Base-by-base conservation (phyloP, 305 asterid genomes). In the Fraxinus paxiana region DNA sequence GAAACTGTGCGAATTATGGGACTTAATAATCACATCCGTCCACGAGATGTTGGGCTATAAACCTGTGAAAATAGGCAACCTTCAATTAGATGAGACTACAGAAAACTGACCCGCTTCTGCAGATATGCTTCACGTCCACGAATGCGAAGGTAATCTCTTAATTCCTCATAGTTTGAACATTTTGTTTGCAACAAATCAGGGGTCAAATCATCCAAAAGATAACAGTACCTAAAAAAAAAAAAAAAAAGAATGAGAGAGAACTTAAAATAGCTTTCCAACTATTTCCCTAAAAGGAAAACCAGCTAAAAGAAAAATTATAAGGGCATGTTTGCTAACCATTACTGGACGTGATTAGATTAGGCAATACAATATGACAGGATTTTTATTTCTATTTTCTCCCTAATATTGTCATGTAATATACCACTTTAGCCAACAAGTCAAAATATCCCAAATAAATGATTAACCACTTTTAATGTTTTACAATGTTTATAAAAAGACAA, bases 111-210 rank as follows among this genome's bases (percentile, higher is more conserved):
- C 95, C 96, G 91, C 83, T 92, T 96, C 82, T 89, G 91, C 83
- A 92, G 87, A 86, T 96, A 96, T 34, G 97, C 97, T 86, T 92
- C 95, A 69, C 97, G 92, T 38, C 97, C 99, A 84, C 93, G 90
- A 81, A 91, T 86, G 83, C 89, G 93, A 83, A 96, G 97, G 86
- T 88, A 96, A 65, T 90, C 91, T 87, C 89, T 89, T 81, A 96
- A 84, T 79, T 89, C 97, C 86, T 91, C 97, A 30, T 87, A 92
- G 84, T 78, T 90, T 82, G 92, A 86, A 87, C 93, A 88, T 77
- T 92, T 88, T 71, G 84, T 88, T 73, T 83, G 85, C 88, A 96
- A 77, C 80, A 87, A 78, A 77, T 92, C 95, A 10, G 98, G 91
- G 81, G 93, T 88, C 90, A 96, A 86, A 88, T 96, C 98, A 86